Base-by-base conservation (phyloP, 1,284 basidiomycete genomes). In the Microbotryum scabiosae region DNA sequence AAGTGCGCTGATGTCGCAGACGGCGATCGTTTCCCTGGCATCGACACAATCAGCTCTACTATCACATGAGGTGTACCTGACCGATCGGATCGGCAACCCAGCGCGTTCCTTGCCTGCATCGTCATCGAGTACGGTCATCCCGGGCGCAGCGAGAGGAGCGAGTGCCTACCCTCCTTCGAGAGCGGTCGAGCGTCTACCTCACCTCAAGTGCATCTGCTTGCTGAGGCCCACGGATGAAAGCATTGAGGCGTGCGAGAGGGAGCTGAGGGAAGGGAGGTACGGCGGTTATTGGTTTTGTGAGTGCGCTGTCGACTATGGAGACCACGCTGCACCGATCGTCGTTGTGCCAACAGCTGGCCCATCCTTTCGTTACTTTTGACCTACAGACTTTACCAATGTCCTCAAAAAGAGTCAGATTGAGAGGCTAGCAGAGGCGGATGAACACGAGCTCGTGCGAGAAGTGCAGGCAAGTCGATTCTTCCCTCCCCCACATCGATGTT, bases 211-310 rank as follows among this genome's bases (percentile, higher is more conserved):
- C 73, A 84, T 98, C 55, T 94, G 90, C 73, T 92, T 98, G 73
- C 79, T 98, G 10, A 84, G 89, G 54, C 86, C 86, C 25, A 86
- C 82, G 57, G 83, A 87, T 54, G 82, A 85, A 36, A 92, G 88
- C 70, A 79, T 99, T 54, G 84, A 85, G 61, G 86, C 87, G 10
- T 79, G 97, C 55, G 86, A 87, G 69, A 78, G 81, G 49, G 96
- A 99, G 75, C 80, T 99, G 56, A 80, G 80, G 49, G 87, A 89
- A 71, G 96, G 93, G 5, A 86, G 87, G 74, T 99, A 98, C 74
- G 90, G 90, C 72, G 88, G 90, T 76, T 99, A 99, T 78, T 97
- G 92, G 81, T 79, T 97, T 71, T 96, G 92, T 96, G 81, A 85
- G 90, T 89, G 78, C 18, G 80, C 84, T 86, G 80, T 54, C 79